Base-by-base conservation (phyloP, 1,139 yeast genomes). In the Wickerhamomyces sp. region DNA sequence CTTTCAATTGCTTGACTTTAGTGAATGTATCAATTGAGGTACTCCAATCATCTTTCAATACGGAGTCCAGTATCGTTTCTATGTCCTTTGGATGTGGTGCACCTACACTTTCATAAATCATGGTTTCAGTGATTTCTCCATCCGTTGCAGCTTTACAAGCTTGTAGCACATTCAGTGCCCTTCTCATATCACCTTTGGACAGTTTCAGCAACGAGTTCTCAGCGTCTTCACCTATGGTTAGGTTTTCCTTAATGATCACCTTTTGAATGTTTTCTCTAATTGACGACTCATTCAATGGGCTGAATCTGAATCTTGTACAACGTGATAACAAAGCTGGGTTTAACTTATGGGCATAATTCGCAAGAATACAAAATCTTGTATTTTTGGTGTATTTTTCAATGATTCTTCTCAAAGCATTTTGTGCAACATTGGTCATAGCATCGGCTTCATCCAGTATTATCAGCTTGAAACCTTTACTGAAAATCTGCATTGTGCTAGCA, bases 371-470 rank as follows among this genome's bases (percentile, higher is more conserved):
- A 64, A 94, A 94, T 48, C 99, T 75, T 15, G 97, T 90, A 62
- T 90, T 90, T 56, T 87, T 85, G 21, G 98, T 90, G 59, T 88
- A 92, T 58, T 87, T 89, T 61, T 94, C 99, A 61, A 94, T 94
- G 53, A 78, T 74, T 55, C 99, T 70, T 62, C 99, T 76, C 48
- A 94, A 68, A 1, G 98, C 96, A 59, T 92, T 92, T 61, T 94
- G 96, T 0, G 99, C 98, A 9, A 85, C 95, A 44, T 85, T 81
- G 2, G 99, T 92, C 98, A 94, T 94, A 33, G 98, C 95, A 64
- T 94, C 98, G 0, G 98, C 98, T 65, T 94, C 99, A 65, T 94
- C 99, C 49, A 94, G 69, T 27, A 94, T 88, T 44, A 94, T 84
- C 51, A 94, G 70, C 58, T 94, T 94, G 71, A 90, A 92, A 14